These are phyloP conservation scores for Aurantiochytrium sp. DNA, from an alignment of 108 stramenopile species.

Conservation along the genomic window DNA sequence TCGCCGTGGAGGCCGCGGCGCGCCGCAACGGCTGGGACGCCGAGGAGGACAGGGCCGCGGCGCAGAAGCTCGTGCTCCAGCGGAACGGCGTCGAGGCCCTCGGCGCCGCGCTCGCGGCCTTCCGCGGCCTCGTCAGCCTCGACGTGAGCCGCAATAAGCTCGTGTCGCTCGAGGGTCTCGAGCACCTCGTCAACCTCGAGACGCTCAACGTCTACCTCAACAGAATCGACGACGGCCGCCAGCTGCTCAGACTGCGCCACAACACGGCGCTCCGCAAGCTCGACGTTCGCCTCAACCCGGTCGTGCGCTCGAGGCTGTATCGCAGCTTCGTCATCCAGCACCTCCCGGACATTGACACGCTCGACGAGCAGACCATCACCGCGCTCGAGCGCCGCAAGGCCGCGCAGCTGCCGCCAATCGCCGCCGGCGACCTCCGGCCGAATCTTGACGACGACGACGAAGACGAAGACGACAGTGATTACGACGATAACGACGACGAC, in stretches of 20 bases:
- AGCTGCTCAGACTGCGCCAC: not conserved
- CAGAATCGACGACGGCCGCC: not conserved
- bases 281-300: slow-evolving; percentile 4
- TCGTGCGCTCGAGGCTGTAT: not conserved
- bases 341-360: not conserved
- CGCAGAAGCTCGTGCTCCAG: too few relatives aligned
- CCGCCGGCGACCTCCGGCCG: not conserved
- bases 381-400: not conserved
- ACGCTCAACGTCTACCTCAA: not conserved
- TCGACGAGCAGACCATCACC: not conserved
- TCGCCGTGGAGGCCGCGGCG: too few relatives aligned
- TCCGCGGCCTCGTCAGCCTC: not conserved
- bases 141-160: not conserved
- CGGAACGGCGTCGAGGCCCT: too few relatives aligned
- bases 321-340: slow-evolving; percentile 21
- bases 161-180: not conserved
- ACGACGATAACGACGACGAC: not conserved
- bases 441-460: not conserved
- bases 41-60: too few relatives aligned
- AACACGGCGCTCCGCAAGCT: not conserved
- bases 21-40: too few relatives aligned
- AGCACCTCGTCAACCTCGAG: not conserved
- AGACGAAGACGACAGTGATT: not conserved
- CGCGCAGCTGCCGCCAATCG: not conserved
- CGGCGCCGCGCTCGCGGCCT: too few relatives aligned